Evolutionary conservation across 352 stramenopile genomes (phyloP).

Genomic region (Vaucheria bursata): DNA sequence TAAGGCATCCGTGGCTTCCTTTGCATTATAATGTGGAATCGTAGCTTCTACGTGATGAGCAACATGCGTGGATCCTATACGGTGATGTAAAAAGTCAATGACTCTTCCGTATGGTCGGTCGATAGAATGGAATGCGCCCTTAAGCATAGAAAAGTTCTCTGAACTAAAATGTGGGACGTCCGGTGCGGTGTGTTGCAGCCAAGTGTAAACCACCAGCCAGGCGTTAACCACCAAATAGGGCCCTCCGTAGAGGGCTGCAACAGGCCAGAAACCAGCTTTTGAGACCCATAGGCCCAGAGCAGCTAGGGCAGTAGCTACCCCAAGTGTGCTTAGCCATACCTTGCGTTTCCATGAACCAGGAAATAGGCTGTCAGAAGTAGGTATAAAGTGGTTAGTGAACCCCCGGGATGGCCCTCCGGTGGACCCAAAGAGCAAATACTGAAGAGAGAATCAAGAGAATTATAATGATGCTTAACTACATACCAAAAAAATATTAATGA

Average conservation of each 20-base stretch:
- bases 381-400: slow-evolving; percentile 62
- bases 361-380: slow-evolving; percentile 58
- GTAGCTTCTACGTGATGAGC: slow-evolving; percentile 78
- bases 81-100: slow-evolving; percentile 86
- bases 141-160: slow-evolving; percentile 83
- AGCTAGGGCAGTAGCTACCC: slow-evolving; percentile 62
- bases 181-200: slow-evolving; percentile 91
- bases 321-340: slow-evolving; percentile 73
- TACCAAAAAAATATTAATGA: too few species aligned
- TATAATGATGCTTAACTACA: too few species aligned
- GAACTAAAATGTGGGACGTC: slow-evolving; percentile 84
- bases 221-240: slow-evolving; percentile 88
- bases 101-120: slow-evolving; percentile 81
- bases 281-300: slow-evolving; percentile 57
- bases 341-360: slow-evolving; percentile 77
- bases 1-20: slow-evolving; percentile 85
- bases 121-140: slow-evolving; percentile 85
- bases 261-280: slow-evolving; percentile 60
- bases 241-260: slow-evolving; percentile 81
- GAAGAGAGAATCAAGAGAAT: too few species aligned
- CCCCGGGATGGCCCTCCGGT: slow-evolving; percentile 58
- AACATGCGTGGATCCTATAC: slow-evolving; percentile 91
- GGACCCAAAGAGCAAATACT: slow-evolving; percentile 58
- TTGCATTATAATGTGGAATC: slow-evolving; percentile 93
- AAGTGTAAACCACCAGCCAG: slow-evolving; percentile 91